phyloP scores from a whole-genome alignment of 2,329 filamentous ascomycete genomes.

The Juglanconis oblonga region DNA sequence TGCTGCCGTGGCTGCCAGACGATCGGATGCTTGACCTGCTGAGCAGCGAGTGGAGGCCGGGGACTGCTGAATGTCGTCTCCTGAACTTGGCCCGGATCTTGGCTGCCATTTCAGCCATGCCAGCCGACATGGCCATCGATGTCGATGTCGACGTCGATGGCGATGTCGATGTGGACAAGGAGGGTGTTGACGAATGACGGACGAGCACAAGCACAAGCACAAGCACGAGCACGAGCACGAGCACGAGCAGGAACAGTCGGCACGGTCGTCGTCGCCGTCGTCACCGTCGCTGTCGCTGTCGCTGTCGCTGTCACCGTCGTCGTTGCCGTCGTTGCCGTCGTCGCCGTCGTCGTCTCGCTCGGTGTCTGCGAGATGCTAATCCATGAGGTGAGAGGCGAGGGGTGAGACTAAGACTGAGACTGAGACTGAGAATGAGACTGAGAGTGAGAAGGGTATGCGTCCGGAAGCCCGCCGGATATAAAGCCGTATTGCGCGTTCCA shows the following conservation, averaged over 20 bases:
- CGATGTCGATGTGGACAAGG: background rate
- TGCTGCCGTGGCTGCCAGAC: constrained; percentile 26
- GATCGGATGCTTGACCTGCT: constrained; percentile 27
- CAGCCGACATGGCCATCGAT: background rate
- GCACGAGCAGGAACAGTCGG: background rate
- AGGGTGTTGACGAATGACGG: background rate
- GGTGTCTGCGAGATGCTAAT: background rate
- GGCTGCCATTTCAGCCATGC: constrained; percentile 45
- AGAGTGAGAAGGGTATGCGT: background rate
- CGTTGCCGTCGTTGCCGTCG: background rate
- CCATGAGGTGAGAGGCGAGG: background rate
- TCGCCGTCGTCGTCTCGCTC: background rate
- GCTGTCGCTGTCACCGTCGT: background rate
- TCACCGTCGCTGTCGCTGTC: no score
- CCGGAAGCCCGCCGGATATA: background rate
- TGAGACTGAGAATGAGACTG: background rate
- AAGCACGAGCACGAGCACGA: background rate
- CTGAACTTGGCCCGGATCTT: constrained; percentile 46
- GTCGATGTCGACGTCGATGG: background rate
- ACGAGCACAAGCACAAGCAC: background rate
- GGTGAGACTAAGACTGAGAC: background rate
- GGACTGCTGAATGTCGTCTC: constrained; percentile 38
- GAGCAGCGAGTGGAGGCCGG: constrained; percentile 32
- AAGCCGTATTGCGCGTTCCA: background rate
- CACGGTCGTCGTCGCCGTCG: background rate